Conservation (phyloP, 2,329 filamentous ascomycete genomes). For the Botrytis fabae region DNA sequence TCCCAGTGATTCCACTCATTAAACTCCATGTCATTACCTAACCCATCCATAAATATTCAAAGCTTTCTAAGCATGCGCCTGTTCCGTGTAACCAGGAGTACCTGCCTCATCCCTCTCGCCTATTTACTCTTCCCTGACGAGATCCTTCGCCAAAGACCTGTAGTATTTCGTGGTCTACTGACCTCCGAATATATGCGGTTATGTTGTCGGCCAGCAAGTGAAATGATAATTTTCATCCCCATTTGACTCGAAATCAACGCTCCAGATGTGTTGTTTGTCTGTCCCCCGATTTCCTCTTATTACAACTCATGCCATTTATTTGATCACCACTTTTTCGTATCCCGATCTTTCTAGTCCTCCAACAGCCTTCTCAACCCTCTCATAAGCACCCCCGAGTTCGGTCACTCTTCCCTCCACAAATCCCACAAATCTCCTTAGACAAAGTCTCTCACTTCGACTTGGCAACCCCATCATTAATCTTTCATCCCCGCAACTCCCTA, state of each 20-base stretch:
- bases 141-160: neutral
- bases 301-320: neutral
- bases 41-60: constrained; percentile 7
- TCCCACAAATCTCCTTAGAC: constrained; percentile 20
- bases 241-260: neutral
- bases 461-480: constrained; percentile 21
- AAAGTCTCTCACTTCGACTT: constrained; percentile 17
- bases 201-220: neutral
- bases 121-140: neutral
- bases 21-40: constrained; percentile 17
- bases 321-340: neutral
- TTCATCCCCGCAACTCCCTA: constrained; percentile 19
- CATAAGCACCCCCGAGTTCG: constrained; percentile 17
- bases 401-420: constrained; percentile 21
- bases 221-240: neutral
- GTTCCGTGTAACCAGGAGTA: constrained; percentile 12
- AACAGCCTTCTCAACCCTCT: constrained; percentile 17
- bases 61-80: constrained; percentile 10
- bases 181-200: neutral
- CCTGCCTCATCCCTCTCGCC: constrained; percentile 2
- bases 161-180: neutral
- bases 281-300: no score
- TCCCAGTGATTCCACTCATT: neutral
- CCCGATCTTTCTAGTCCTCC: constrained; percentile 9
- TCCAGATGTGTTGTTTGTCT: no score